These are phyloP conservation scores for Papiliotrema laurentii DNA, from an alignment of 1,284 basidiomycete genomes.

Conservation along the genomic window DNA sequence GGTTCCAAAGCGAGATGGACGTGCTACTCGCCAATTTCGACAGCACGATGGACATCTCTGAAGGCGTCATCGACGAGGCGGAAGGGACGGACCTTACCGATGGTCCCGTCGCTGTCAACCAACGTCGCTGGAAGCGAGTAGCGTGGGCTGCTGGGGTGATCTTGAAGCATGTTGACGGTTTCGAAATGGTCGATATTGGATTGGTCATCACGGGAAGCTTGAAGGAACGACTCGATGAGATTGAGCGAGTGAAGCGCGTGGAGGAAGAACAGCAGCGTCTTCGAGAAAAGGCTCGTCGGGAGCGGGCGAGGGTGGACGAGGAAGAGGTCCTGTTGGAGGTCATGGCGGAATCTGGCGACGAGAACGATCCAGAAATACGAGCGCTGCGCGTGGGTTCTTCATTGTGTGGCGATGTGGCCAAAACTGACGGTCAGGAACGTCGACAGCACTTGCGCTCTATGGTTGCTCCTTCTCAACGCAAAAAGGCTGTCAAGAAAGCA, in stretches of 20 bases:
- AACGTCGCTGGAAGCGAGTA: slow-evolving; percentile 66
- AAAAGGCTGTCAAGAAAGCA: slow-evolving; percentile 23
- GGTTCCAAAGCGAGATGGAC: slow-evolving; percentile 65
- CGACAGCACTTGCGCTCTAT: slow-evolving; percentile 49
- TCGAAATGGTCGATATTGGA: slow-evolving; percentile 55
- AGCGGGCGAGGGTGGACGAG: slow-evolving; percentile 54
- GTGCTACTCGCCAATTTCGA: slow-evolving; percentile 64
- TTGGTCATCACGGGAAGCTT: slow-evolving; percentile 62
- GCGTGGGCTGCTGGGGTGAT: slow-evolving; percentile 67
- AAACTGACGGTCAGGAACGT: slow-evolving; percentile 29
- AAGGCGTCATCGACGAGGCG: slow-evolving; percentile 70
- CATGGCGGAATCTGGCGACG: slow-evolving; percentile 56
- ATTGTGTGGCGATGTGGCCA: background rate
- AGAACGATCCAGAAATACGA: slow-evolving; percentile 65
- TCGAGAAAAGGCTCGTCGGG: slow-evolving; percentile 46
- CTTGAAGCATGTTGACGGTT: slow-evolving; percentile 67
- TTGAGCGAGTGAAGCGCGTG: slow-evolving; percentile 57
- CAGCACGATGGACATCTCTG: slow-evolving; percentile 51
- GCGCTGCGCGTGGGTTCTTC: slow-evolving; percentile 61
- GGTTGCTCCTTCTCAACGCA: slow-evolving; percentile 19
- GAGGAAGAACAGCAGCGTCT: slow-evolving; percentile 23
- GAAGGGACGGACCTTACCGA: slow-evolving; percentile 53
- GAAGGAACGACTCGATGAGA: slow-evolving; percentile 62
- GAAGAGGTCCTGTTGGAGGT: slow-evolving; percentile 50
- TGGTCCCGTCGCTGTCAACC: slow-evolving; percentile 43